phyloP scores from a whole-genome alignment of 805 yeast species.

The Wickerhamomyces bisporus region DNA sequence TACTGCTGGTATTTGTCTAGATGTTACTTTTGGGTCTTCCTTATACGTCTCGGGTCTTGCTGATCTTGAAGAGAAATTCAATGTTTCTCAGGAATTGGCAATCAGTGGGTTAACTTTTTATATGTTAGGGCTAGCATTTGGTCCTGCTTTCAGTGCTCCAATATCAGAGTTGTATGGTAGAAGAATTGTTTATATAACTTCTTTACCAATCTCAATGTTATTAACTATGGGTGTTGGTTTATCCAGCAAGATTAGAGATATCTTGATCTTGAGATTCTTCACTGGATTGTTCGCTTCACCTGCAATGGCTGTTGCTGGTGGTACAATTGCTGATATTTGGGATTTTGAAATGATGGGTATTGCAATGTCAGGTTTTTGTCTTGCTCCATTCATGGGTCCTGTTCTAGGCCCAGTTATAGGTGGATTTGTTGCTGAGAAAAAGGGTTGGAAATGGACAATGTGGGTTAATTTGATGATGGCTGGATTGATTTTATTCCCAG shows the following conservation, averaged over 20 bases:
- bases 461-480: conserved; percentile 72
- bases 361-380: conserved; percentile 75
- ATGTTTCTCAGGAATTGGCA: conserved; percentile 55
- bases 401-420: conserved; percentile 73
- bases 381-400: conserved; percentile 80
- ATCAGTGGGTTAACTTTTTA: conserved; percentile 68
- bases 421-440: conserved; percentile 54
- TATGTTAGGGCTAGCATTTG: conserved; percentile 63
- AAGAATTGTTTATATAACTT: conserved; percentile 49
- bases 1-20: conserved; percentile 60
- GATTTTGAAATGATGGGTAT: conserved; percentile 56
- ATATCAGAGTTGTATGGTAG: conserved; percentile 67
- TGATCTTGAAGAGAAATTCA: conserved; percentile 42
- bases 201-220: conserved; percentile 63
- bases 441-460: conserved; percentile 67
- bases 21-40: conserved; percentile 72
- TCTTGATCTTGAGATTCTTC: conserved; percentile 67
- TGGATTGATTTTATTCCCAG: conserved; percentile 44
- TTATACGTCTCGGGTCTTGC: conserved; percentile 62
- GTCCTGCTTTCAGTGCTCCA: conserved; percentile 71
- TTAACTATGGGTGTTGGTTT: conserved; percentile 73
- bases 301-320: conserved; percentile 80
- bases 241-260: conserved; percentile 51
- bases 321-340: conserved; percentile 78
- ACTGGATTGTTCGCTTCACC: conserved; percentile 77